Conservation (phyloP, 768 basidiomycete genomes). For the Lepiota brunneoincarnata region DNA sequence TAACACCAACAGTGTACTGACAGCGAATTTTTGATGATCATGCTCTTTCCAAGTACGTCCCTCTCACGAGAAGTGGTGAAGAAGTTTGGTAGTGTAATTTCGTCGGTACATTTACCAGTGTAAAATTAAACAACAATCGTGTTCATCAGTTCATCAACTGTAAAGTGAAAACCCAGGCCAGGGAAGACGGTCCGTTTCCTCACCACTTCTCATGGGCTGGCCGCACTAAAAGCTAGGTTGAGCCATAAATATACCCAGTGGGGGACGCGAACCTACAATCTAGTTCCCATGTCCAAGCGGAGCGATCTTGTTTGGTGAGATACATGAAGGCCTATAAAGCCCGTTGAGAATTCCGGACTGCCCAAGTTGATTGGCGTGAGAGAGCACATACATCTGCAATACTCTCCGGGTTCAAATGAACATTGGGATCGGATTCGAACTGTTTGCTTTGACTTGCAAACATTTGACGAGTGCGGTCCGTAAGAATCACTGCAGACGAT, state of each 20-base stretch:
- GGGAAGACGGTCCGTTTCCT: neutral
- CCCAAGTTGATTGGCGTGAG: neutral
- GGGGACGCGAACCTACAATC: slow-evolving; percentile 55
- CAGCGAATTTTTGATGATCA: neutral
- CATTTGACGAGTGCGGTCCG: slow-evolving; percentile 24
- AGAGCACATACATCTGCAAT: slow-evolving; percentile 57
- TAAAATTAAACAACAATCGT: neutral
- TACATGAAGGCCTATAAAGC: slow-evolving; percentile 55
- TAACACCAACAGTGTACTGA: neutral
- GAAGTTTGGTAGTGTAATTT: slow-evolving; percentile 1
- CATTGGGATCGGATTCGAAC: slow-evolving; percentile 44
- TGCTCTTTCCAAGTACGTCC: slow-evolving; percentile 33
- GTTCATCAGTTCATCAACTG: neutral
- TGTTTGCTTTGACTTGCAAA: slow-evolving; percentile 24
- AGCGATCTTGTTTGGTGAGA: slow-evolving; percentile 66
- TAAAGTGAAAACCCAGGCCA: neutral
- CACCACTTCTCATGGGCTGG: slow-evolving; percentile 48
- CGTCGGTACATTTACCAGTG: no score
- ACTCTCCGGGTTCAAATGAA: slow-evolving; percentile 57
- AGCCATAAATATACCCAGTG: neutral
- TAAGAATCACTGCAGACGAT: slow-evolving; percentile 30
- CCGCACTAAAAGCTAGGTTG: slow-evolving; percentile 27
- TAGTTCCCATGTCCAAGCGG: slow-evolving; percentile 79
- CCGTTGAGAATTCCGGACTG: neutral
- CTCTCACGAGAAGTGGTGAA: slow-evolving; percentile 44